Evolutionary conservation across 768 basidiomycete species (phyloP), one percentile per base, ranked within the genome.

Genomic region (Kwoniella botswanensis): DNA sequence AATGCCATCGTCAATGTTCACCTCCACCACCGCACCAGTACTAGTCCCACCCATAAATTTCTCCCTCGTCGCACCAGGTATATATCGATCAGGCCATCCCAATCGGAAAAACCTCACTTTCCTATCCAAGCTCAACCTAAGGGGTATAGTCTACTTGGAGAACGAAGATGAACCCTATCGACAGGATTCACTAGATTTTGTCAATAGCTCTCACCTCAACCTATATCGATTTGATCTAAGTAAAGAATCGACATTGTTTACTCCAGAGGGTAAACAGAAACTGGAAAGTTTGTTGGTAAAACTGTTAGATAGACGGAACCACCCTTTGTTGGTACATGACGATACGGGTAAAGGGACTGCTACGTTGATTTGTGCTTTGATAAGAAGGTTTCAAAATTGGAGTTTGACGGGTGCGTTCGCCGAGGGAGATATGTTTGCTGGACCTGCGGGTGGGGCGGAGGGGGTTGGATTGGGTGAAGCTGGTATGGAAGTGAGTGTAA

Each of bases 11-110:
- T 63, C 54, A 21, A 55, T 11, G 15, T 62, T 35, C 50, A 35
- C 60, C 42, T 29, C 29, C 18, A 29, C 42, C 26, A 29, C 21
- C 21, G 65, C 70, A 9, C 65, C 73, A 2, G 71, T 77, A 41
- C 65, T 82, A 9, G 81, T 82, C 13, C 81, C 81, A 35, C 81
- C 81, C 21, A 82, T 82, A 74, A 82, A 80, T 55, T 82, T 80
- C 65, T 75, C 77, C 10, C 72, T 79, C 11, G 76, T 79, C 55
- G 74, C 67, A 22, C 72, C 76, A 7, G 79, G 81, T 15, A 70
- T 80, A 0, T 83, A 82, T 65, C 71, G 83, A 44, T 75, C 72
- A 26, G 84, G 84, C 0, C 82, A 83, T 71, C 84, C 84, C 4
- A 82, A 83, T 59, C 71, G 65, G 64, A 76, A 79, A 74, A 83